These are phyloP conservation scores for Globisporangium spinosum DNA, from an alignment of 352 stramenopile genomes.

Conservation along the genomic window DNA sequence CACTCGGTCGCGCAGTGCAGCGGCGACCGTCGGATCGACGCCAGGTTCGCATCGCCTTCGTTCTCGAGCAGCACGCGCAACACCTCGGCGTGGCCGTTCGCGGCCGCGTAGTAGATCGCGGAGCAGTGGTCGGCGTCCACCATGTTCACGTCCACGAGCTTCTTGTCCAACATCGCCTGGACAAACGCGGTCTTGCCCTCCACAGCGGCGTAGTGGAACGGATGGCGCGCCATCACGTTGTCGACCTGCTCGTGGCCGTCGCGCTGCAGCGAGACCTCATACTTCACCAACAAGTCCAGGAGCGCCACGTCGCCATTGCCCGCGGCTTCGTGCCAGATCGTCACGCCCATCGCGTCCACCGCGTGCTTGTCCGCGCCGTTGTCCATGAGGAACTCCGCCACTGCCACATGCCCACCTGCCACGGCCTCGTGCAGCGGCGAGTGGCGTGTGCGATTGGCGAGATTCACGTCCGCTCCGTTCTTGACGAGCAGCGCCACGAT, in stretches of 20 bases:
- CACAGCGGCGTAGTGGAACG: conserved; percentile 79
- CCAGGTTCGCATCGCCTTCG: conserved; percentile 49
- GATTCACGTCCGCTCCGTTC: conserved; percentile 52
- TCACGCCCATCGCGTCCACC: conserved; percentile 76
- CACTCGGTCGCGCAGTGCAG: conserved; percentile 77
- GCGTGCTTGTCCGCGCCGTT: conserved; percentile 60
- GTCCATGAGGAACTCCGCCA: conserved; percentile 49
- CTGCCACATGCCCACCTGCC: conserved; percentile 39
- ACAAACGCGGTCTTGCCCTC: conserved; percentile 63
- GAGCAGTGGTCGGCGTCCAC: conserved; percentile 60
- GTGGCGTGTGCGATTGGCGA: conserved; percentile 60
- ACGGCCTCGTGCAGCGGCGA: conserved; percentile 67
- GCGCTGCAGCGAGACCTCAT: conserved; percentile 45
- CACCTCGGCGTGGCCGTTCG: conserved; percentile 57
- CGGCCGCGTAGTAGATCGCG: conserved; percentile 69
- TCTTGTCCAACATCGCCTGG: conserved; percentile 38
- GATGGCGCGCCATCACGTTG: conserved; percentile 75
- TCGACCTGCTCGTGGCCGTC: conserved; percentile 47
- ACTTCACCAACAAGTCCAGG: conserved; percentile 51
- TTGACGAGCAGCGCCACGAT: conserved; percentile 48
- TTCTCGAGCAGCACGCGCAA: conserved; percentile 43
- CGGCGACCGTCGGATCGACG: conserved; percentile 57
- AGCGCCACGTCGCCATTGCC: conserved; percentile 54
- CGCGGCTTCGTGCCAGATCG: conserved; percentile 75
- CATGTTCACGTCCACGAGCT: conserved; percentile 68